Conservation (phyloP, 805 yeast genomes). For the Scheffersomyces stipitis region DNA sequence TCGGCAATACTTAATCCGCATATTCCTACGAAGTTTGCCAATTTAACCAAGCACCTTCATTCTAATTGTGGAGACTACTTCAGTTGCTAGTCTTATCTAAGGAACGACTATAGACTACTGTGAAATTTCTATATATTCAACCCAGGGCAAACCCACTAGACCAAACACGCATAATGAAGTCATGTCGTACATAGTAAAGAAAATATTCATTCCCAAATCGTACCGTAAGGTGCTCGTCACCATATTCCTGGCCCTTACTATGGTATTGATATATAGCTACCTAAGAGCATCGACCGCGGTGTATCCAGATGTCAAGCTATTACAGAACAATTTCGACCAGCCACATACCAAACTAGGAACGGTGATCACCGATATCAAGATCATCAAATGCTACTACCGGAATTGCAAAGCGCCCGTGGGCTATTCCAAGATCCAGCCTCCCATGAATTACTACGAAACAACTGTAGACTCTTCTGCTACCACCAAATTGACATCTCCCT, state of each 20-base stretch:
- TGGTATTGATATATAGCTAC: neutral
- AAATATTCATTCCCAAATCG: slow-evolving; percentile 5
- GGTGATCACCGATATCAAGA: slow-evolving; percentile 8
- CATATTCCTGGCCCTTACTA: neutral
- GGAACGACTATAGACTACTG: too few relatives aligned
- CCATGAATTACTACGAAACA: slow-evolving; percentile 6
- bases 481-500: slow-evolving; percentile 1
- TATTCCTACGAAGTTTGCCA: too few relatives aligned
- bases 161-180: too few relatives aligned
- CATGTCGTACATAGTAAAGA: too few relatives aligned
- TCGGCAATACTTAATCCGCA: too few relatives aligned
- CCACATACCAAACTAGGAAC: slow-evolving; percentile 1
- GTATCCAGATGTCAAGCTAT: neutral
- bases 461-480: neutral
- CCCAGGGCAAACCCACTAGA: too few relatives aligned
- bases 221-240: slow-evolving; percentile 6
- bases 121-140: too few relatives aligned
- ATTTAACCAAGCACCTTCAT: too few relatives aligned
- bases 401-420: slow-evolving; percentile 10
- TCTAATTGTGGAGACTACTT: too few relatives aligned
- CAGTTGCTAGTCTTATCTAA: too few relatives aligned
- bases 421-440: slow-evolving; percentile 9
- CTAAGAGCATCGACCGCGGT: neutral
- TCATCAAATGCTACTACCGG: slow-evolving; percentile 9
- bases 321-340: neutral